Evolutionary conservation across 805 yeast genomes (phyloP), one percentile per base, ranked within the genome.

Genomic region (Nakazawaea pomicola): DNA sequence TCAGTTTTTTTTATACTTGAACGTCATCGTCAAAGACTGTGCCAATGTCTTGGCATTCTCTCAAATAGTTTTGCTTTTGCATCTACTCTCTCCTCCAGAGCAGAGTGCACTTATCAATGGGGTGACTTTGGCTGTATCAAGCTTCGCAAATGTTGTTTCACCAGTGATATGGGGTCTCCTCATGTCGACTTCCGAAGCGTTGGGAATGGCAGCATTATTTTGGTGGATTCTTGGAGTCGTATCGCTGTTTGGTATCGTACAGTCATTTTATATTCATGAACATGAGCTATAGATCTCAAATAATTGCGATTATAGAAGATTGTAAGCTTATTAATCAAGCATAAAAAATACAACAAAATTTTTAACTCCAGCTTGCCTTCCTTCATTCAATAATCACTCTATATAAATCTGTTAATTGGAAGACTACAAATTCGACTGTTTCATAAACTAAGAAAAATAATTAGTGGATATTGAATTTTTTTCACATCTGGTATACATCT

Each of bases 81-180:
- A 76, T 54, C 64, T 78, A 36, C 70, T 75, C 6, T 68, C 82
- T 1, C 70, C 70, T 10, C 66, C 76, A 17, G 63, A 70, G 46
- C 72, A 77, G 47, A 64, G 82, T 36, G 83, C 82, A 1, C 68
- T 74, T 49, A 68, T 80, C 42, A 80, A 80, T 52, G 80, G 81
- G 12, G 66, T 76, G n/a, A 65, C 80, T 2, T 67, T 78, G 52
- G 69, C 78, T 34, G 64, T 71, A 30, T 57, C 72, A 12, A 68
- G 84, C 1, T 55, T 72, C 20, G 81, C 83, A 1, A 58, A 84
- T 47, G 76, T 71, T 40, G 29, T 71, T 0, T 84, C 78, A 2
- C 87, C 87, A 0, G 52, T 78, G 7, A 25, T 63, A 1, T 77
- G 82, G 80, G 84, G 84, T n/a, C 31, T 28, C n/a, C 17, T 49